Percentiles rank a stretch among this genome's conserved stretches.
Evolutionary conservation across 1,284 basidiomycete species (phyloP).

Genomic region (Pholiota adiposa): DNA sequence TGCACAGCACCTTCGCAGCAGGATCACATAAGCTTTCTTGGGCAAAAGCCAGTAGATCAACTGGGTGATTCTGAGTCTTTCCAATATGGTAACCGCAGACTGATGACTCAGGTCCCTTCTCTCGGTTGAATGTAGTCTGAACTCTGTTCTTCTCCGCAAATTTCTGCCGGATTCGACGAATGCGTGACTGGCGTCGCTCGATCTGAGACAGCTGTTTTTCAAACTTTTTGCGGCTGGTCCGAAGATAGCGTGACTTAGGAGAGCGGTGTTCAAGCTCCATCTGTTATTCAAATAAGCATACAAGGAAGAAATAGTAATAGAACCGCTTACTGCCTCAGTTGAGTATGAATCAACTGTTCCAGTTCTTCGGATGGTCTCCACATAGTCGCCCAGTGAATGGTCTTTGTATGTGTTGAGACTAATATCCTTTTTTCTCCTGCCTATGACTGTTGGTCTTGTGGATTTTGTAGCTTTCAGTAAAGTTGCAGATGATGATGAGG

Average conservation of each 20-base stretch:
- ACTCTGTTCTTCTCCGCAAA: background rate
- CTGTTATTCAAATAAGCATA: no score
- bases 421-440: background rate
- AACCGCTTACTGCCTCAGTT: background rate
- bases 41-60: no score
- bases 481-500: background rate
- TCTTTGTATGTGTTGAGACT: conserved; percentile 11
- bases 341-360: background rate
- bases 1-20: background rate
- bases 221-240: background rate
- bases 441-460: background rate
- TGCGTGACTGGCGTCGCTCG: background rate
- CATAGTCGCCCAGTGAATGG: conserved; percentile 9
- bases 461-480: no score
- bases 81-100: background rate
- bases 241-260: background rate
- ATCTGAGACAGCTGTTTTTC: background rate
- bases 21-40: no score
- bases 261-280: background rate
- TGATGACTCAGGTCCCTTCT: background rate
- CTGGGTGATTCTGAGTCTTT: no score
- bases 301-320: background rate
- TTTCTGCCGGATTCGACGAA: background rate
- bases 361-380: background rate
- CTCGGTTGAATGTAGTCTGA: background rate